Evolutionary conservation across 164 flowering plant genomes (phyloP), one percentile per base, ranked within the genome.

Genomic region (Euptelea pleiosperma): DNA sequence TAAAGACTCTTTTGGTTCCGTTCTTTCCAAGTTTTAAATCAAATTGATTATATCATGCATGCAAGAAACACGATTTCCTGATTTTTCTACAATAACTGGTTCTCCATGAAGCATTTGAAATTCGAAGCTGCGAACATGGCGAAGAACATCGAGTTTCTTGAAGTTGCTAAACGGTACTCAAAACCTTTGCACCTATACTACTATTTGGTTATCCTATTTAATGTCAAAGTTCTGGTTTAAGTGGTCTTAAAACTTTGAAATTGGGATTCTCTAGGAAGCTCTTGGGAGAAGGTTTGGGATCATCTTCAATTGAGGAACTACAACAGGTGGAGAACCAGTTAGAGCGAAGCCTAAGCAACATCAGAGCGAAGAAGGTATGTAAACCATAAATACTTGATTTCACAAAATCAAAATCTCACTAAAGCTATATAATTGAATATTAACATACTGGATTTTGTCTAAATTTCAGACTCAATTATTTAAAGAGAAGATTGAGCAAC

Each of bases 101-200:
- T 6, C 52, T 26, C 33, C 36, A 66, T 63, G 70, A 86, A 87
- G 97, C 85, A 79, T 25, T 44, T 87, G 76, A 80, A 79, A 81
- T 50, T 55, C 21, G 96, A 87, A 66, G 73, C 85, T 45, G 79
- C 78, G 16, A 69, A 44, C 54, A 74, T 88, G 83, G 57, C 70
- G 57, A 84, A 86, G 80, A 86, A 77, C 77, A 82, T 91, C 28
- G 96, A 88, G 67, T 65, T 53, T 25, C 88, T 88, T 41, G 93
- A 91, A 75, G 64, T 52, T 40, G 70, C 91, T 12, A 91, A 76
- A 73, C 51, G 88, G 97, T 83, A 67, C 30, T 29, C 6, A 43
- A 28, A 25, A 21, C 18, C 3, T 22, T 52, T 33, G 3, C 14
- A 24, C 33, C 3, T 21, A 9, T 44, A 15, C 21, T 30, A 26